phyloP scores from a whole-genome alignment of 2,329 filamentous ascomycete genomes.

The Salinomyces thailandicus region DNA sequence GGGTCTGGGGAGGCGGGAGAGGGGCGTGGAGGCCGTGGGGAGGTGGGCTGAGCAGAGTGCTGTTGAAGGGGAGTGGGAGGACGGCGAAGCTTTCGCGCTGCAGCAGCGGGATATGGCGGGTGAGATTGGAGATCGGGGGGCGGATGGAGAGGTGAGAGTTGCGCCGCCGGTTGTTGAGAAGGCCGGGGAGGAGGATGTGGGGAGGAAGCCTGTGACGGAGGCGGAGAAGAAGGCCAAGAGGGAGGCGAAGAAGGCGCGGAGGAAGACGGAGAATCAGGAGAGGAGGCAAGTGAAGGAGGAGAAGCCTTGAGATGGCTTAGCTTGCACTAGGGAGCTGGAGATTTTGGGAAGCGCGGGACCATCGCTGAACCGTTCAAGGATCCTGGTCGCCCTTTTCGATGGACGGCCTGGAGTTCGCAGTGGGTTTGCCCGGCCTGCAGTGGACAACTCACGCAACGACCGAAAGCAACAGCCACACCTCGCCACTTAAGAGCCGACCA shows the following conservation, averaged over 20 bases:
- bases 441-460: too few species aligned
- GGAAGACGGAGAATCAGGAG: neutral
- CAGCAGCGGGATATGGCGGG: conserved; percentile 31
- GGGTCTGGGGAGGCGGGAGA: conserved; percentile 11
- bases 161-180: conserved; percentile 10
- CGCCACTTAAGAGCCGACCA: too few species aligned
- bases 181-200: conserved; percentile 17
- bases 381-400: too few species aligned
- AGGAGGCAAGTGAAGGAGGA: too few species aligned
- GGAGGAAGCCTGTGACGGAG: conserved; percentile 13
- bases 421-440: too few species aligned
- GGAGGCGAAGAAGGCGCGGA: conserved; percentile 43
- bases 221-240: conserved; percentile 45
- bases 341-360: too few species aligned
- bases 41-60: conserved; percentile 10
- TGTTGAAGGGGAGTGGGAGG: conserved; percentile 29
- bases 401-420: too few species aligned
- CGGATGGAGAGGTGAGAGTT: conserved; percentile 25
- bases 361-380: too few species aligned
- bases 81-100: conserved; percentile 33
- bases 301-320: too few species aligned
- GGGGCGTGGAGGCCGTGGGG: conserved; percentile 7
- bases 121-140: conserved; percentile 29
- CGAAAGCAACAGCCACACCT: too few species aligned
- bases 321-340: too few species aligned